These are phyloP conservation scores for Taiozyma onychis DNA, from an alignment of 1,139 yeast species.

Conservation along the genomic window DNA sequence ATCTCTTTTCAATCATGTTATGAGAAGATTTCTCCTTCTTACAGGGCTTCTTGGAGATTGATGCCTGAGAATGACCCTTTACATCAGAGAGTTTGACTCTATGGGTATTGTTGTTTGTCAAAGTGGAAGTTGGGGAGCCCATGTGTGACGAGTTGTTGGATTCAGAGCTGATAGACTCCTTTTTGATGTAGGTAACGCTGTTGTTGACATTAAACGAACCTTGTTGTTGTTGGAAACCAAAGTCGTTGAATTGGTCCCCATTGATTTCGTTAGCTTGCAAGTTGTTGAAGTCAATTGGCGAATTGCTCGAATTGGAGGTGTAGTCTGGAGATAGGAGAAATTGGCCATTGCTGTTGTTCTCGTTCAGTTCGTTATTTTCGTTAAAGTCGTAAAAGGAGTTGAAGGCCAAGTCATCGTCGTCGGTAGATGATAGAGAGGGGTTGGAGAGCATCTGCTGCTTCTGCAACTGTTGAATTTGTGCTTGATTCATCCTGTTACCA, in stretches of 20 bases:
- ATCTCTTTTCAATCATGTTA: conserved; percentile 71
- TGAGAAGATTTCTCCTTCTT: conserved; percentile 59
- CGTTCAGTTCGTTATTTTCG: background rate
- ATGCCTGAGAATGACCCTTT: conserved; percentile 20
- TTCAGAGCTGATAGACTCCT: conserved; percentile 1
- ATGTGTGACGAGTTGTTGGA: conserved; percentile 3
- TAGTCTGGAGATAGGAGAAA: conserved; percentile 18
- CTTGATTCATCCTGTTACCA: background rate
- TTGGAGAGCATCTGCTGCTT: conserved; percentile 9
- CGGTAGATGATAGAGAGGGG: conserved; percentile 16
- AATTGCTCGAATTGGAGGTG: conserved; percentile 16
- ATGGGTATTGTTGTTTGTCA: conserved; percentile 6
- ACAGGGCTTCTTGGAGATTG: conserved; percentile 15
- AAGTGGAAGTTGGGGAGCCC: conserved; percentile 7
- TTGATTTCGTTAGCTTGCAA: background rate
- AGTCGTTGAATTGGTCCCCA: background rate
- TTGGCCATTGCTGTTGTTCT: background rate
- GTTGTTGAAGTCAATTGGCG: conserved; percentile 14
- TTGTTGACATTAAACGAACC: background rate
- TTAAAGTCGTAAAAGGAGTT: conserved; percentile 4
- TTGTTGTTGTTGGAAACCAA: background rate
- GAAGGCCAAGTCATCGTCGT: conserved; percentile 11
- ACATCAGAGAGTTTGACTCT: conserved; percentile 19
- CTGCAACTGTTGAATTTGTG: background rate
- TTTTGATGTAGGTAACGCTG: background rate